These are phyloP conservation scores for Choanephora cucurbitarum DNA, from an alignment of 371 early-diverging fungal species.

Conservation along the genomic window DNA sequence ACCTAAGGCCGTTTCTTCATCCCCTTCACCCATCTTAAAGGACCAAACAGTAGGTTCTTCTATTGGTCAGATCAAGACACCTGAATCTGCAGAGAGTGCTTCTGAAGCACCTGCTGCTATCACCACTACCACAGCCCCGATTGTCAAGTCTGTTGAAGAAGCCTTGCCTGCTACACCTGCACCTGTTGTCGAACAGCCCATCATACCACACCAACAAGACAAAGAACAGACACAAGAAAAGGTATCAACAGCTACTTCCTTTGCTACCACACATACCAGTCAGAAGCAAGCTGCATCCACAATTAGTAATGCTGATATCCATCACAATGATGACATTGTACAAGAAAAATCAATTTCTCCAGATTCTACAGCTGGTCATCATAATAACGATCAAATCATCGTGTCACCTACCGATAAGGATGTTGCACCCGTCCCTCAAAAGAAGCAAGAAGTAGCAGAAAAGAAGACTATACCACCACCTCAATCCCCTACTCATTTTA, in stretches of 20 bases:
- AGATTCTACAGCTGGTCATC: not conserved
- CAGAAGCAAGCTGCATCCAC: no score
- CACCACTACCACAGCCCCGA: not conserved
- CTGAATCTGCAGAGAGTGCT: not conserved
- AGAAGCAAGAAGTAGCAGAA: not conserved
- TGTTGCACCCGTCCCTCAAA: not conserved
- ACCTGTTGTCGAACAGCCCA: not conserved
- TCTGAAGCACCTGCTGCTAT: not conserved
- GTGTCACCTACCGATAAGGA: not conserved
- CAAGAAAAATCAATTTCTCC: not conserved
- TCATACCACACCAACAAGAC: no score
- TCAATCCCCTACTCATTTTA: not conserved
- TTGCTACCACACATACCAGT: no score
- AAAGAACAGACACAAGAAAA: no score
- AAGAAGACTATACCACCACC: not conserved
- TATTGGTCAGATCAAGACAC: constrained; percentile 6
- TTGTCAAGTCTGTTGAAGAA: not conserved
- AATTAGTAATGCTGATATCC: not conserved
- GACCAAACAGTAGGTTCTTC: constrained; percentile 2
- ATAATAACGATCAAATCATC: no score
- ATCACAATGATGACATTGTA: not conserved
- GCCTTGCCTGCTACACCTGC: not conserved
- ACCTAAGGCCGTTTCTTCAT: not conserved
- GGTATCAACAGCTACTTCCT: no score
- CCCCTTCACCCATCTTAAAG: no score